phyloP scores from a whole-genome alignment of 805 yeast genomes.

The Metschnikowia koreensis region DNA sequence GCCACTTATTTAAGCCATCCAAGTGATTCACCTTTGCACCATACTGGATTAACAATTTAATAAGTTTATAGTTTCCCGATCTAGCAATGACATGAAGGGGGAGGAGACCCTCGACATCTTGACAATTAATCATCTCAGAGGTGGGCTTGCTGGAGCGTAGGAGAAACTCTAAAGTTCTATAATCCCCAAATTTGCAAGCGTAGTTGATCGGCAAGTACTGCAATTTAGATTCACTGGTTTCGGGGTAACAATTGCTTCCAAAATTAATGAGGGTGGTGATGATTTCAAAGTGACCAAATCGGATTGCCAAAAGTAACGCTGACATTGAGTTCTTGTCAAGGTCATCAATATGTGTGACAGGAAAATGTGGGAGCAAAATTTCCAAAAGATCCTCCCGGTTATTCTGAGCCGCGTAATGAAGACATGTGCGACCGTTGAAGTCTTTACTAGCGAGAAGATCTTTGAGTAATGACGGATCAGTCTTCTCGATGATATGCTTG shows the following conservation, averaged over 20 bases:
- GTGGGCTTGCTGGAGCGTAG: constrained; percentile 39
- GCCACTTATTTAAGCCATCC: constrained; percentile 90
- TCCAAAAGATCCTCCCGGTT: constrained; percentile 45
- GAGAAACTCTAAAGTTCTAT: constrained; percentile 62
- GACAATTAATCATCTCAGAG: constrained; percentile 42
- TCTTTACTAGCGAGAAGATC: constrained; percentile 45
- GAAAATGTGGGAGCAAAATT: constrained; percentile 39
- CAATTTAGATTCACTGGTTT: constrained; percentile 49
- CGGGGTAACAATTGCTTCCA: constrained; percentile 41
- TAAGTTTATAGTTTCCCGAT: constrained; percentile 69
- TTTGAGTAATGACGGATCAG: constrained; percentile 16
- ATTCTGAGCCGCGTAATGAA: constrained; percentile 79
- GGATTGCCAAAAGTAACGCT: constrained; percentile 77
- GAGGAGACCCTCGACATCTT: constrained; percentile 82
- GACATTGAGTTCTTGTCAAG: constrained; percentile 77
- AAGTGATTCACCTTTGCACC: constrained; percentile 73
- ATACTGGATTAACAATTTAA: constrained; percentile 64
- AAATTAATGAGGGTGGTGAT: constrained; percentile 31
- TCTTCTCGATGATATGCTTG: constrained; percentile 28
- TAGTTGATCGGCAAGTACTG: constrained; percentile 76
- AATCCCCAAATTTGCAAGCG: constrained; percentile 85
- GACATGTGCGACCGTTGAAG: constrained; percentile 72
- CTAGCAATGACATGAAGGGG: constrained; percentile 89
- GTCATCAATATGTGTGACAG: constrained; percentile 41
- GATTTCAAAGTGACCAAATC: constrained; percentile 54